Evolutionary conservation across 345 rosid species (phyloP), one percentile per base, ranked within the genome.

Genomic region (Lepidium aucheri): DNA sequence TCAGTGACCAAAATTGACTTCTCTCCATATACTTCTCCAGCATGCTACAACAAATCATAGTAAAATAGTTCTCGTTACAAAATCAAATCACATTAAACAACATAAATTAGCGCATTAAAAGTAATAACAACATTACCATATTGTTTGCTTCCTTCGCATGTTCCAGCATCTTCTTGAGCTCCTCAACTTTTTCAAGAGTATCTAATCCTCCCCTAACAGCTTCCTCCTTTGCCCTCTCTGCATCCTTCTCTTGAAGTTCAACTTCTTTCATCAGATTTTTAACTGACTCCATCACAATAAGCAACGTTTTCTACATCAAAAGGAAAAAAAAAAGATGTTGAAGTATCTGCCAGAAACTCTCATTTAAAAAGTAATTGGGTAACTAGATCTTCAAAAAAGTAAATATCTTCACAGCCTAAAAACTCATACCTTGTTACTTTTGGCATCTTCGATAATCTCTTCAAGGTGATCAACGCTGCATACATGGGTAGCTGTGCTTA

Each of bases 21-120:
- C 81, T 91, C 99, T 15, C 96, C 97, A 69, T 85, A 79, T 18
- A 91, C 80, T 84, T 94, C 99, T 60, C 97, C 99, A 11, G 91
- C 83, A 76, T 84, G 93, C 99, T 94, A 78, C 69, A 79, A 68
- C 16, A 30, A 76, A 34, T 16, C 45, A 51, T 36, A 20, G 16
- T 11, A 41, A 69, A 33, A 55, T 15, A 72, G 70, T 41, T 56
- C 32, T 39, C n/a, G 24, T 9, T 7, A 50, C 10, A 32, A 52
- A 61, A 36, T 56, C 39, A 15, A 41, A 36, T 9, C 20, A 18
- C 12, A 36, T 9, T 41, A 14, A 60, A 35, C 4, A 63, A 44
- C 13, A 22, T 26, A 20, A 12, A 18, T 6, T 13, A 9, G 43
- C 18, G 10, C 13, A 35, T 20, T 24, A 15, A 16, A 61, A 15